Evolutionary conservation across 1,284 basidiomycete species (phyloP), one percentile per base, ranked within the genome.

Genomic region (Cryptococcus sp.): DNA sequence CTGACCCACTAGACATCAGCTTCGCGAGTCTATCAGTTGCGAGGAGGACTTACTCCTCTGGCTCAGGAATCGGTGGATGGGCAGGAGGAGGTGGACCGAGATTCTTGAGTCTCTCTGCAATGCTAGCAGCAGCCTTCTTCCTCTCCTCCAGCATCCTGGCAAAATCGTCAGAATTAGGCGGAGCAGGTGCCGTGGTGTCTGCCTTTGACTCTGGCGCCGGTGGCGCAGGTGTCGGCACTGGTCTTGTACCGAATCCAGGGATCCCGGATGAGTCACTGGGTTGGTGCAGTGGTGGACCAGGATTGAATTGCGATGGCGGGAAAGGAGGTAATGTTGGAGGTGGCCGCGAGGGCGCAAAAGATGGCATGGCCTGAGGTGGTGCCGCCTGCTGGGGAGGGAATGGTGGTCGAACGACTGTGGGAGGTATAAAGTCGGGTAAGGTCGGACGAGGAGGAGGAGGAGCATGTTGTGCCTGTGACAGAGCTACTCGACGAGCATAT

Each of bases 91-190:
- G 52, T 41, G 45, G 47, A 22, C 56, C 54, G 7, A 70, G 52
- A 23, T 48, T 52, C n/a, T 53, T 55, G 41, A 68, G 64, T 49
- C 69, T 68, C 24, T 69, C 70, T 7, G 89, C 87, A 45, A 92
- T 86, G 24, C 85, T 87, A 25, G 85, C 87, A 0, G 88, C 88
- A 11, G 86, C 85, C 56, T 86, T 84, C 22, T 81, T 82, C 62
- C 81, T 85, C 40, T 77, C 78, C 49, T 78, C 77, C 1, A 82
- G 53, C 45, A 61, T 47, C 28, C 57, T 60, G 4, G 57, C 52
- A 46, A 63, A 65, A 16, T 65, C 61, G 13, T 53, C 48, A 16
- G 47, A 31, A 13, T 54, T 49, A 18, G 53, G 22, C n/a, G 31
- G n/a, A 31, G 9, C 13, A 4, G 39, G 36, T 23, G 47, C 19